These are phyloP conservation scores for peach (Prunus persica) DNA, from an alignment of 306 rosid genomes.

Conservation along the genomic window Prunus_persica_NCBIv2 NC_034011.1:22099501-22100000, in stretches of 20 bases:
- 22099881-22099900: conserved; percentile 62
- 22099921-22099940: neutral
- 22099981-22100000: conserved; percentile 49
- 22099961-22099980: conserved; percentile 20
- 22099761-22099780: conserved; percentile 16
- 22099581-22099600: conserved; percentile 14
- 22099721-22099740: neutral
- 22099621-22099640: conserved; percentile 79
- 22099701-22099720: conserved; percentile 23
- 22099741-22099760: neutral
- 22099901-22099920: neutral
- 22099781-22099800: conserved; percentile 18
- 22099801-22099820: conserved; percentile 50
- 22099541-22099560: neutral
- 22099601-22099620: conserved; percentile 71
- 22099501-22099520: neutral
- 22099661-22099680: conserved; percentile 60
- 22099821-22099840: conserved; percentile 68
- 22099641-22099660: conserved; percentile 86
- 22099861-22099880: conserved; percentile 62
- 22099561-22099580: neutral
- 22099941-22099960: neutral
- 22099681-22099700: conserved; percentile 83
- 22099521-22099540: neutral
- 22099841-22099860: conserved; percentile 65